These are phyloP conservation scores for Colletotrichum tabaci DNA, from an alignment of 2,329 filamentous ascomycete genomes.

Conservation along the genomic window DNA sequence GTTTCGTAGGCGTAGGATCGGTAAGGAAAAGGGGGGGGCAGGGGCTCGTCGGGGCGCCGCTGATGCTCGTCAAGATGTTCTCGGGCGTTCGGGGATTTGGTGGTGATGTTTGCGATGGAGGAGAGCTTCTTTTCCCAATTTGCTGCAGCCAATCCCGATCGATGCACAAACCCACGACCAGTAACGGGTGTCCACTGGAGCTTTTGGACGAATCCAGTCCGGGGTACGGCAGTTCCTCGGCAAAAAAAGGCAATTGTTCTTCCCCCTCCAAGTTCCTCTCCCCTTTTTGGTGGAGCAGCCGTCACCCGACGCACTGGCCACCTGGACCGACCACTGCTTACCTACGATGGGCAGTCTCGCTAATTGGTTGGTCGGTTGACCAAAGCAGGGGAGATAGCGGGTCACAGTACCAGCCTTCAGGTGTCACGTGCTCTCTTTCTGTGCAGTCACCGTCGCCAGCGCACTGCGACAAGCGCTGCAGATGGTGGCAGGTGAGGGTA, in stretches of 20 bases:
- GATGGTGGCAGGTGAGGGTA: conserved; percentile 11
- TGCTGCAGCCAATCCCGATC: conserved; percentile 11
- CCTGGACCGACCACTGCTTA: not conserved
- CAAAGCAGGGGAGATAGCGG: too few relatives aligned
- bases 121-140: conserved; percentile 37
- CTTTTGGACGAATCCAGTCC: conserved; percentile 37
- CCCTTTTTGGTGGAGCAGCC: not conserved
- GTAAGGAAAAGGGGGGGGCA: too few relatives aligned
- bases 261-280: too few relatives aligned
- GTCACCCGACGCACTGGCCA: conserved; percentile 40
- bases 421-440: conserved; percentile 41
- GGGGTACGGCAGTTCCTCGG: conserved; percentile 41
- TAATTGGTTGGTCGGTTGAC: not conserved
- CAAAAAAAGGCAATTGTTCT: not conserved
- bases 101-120: conserved; percentile 25
- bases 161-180: not conserved
- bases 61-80: conserved; percentile 19
- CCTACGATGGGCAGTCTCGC: too few relatives aligned
- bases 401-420: too few relatives aligned
- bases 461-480: not conserved
- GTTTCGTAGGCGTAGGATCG: too few relatives aligned
- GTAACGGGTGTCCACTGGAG: conserved; percentile 16
- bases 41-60: not conserved
- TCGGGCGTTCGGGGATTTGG: not conserved
- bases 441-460: conserved; percentile 38